Conservation (phyloP, 768 basidiomycete genomes). For the Leccinum subgranulosum region DNA sequence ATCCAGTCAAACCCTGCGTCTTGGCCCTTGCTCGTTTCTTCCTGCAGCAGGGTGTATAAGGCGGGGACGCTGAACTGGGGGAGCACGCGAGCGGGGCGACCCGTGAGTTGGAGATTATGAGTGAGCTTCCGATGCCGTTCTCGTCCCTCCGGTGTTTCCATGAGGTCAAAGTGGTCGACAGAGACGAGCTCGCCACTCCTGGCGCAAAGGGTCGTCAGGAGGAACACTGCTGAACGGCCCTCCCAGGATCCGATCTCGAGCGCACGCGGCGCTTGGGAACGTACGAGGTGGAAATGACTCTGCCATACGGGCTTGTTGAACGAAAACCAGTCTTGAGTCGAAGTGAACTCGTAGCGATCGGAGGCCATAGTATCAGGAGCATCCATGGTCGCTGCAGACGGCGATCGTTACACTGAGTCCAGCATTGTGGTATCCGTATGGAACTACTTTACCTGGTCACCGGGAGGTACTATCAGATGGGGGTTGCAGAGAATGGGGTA, state of each 20-base stretch:
- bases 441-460: conserved; percentile 1
- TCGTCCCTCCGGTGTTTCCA: conserved; percentile 44
- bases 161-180: conserved; percentile 59
- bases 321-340: conserved; percentile 58
- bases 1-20: conserved; percentile 54
- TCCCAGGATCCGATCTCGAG: conserved; percentile 65
- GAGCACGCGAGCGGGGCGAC: conserved; percentile 43
- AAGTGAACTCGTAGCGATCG: conserved; percentile 40
- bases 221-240: conserved; percentile 58
- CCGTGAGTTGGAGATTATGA: conserved; percentile 47
- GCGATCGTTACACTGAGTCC: background rate
- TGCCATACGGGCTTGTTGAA: conserved; percentile 43
- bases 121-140: conserved; percentile 42
- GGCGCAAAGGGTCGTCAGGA: conserved; percentile 46
- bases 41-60: conserved; percentile 43
- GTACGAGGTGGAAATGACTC: conserved; percentile 38
- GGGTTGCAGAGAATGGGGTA: background rate
- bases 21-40: conserved; percentile 36
- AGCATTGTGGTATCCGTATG: background rate
- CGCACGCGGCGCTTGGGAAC: conserved; percentile 39
- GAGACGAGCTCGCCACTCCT: conserved; percentile 46
- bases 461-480: background rate
- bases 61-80: conserved; percentile 53
- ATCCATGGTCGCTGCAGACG: conserved; percentile 15
- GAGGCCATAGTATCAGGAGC: background rate